Base-by-base conservation (phyloP, 176 grass and related monocot species). In the Eleusine indica region DNA sequence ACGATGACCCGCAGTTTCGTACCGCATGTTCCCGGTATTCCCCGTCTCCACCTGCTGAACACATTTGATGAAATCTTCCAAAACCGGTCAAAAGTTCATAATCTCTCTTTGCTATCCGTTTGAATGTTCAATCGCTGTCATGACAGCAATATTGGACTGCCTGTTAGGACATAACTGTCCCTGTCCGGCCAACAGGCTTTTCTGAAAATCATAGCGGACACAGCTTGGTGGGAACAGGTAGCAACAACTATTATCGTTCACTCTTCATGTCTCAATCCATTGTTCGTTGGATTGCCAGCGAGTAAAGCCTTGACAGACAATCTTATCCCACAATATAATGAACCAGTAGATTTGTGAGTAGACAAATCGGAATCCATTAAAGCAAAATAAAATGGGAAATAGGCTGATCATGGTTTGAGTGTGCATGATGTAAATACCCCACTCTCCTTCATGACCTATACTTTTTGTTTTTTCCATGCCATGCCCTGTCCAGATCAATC, bases 241-340 rank as follows among this genome's bases (percentile, higher is more conserved):
- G 71, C 63, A 82, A 39, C 39, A 82, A 39, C 39, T 49, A 43
- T 8, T 12, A 57, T 42, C 60, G 47, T 37, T 19, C 13, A 9
- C 39, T 60, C 19, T 19, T 62, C 63, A 57, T 58, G 11, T 7
- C 64, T 21, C 29, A 47, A 18, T 44, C 61, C 42, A 47, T 60
- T 39, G 52, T 57, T 61, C 47, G 37, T 74, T 9, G 2, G 2
- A 39, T 4, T 68, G 74, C 67, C 69, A 88, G 29, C 68, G 39
- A 43, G 49, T 61, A 80, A 75, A 85, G 76, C 82, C 70, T 74
- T 69, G 25, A 87, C 64, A 85, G 19, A 73, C 74, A 61, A 51
- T 76, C 78, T 40, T 25, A 39, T 29, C 69, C 29, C 37, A 39
- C 39, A 60, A 61, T 80, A 60, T 39, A 30, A 73, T 39, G 37